Evolutionary conservation across 2,329 filamentous ascomycete species (phyloP).

Genomic region (Aspergillus ruber): DNA sequence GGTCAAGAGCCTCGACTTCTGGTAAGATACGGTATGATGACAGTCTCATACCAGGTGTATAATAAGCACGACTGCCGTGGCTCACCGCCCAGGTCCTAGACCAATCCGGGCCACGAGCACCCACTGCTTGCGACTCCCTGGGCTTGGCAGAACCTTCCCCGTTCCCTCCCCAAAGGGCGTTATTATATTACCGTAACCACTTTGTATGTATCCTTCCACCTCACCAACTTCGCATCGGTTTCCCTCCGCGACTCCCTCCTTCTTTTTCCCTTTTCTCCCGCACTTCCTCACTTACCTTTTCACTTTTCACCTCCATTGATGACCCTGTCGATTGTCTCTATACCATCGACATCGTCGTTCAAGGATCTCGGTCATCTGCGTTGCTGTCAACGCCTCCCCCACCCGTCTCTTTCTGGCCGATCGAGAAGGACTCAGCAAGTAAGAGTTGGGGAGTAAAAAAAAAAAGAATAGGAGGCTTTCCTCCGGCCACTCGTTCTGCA

Average conservation of each 20-base stretch:
- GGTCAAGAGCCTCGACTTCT: too few relatives aligned
- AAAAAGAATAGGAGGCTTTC: slow-evolving; percentile 33
- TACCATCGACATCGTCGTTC: slow-evolving; percentile 20
- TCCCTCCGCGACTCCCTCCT: slow-evolving; percentile 3
- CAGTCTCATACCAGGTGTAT: slow-evolving; percentile 9
- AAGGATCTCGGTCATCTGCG: slow-evolving; percentile 17
- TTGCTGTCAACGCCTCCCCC: slow-evolving; percentile 20
- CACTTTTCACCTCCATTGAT: slow-evolving; percentile 19
- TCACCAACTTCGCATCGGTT: background rate
- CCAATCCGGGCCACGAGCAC: slow-evolving; percentile 12
- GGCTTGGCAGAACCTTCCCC: slow-evolving; percentile 28
- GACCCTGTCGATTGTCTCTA: slow-evolving; percentile 17
- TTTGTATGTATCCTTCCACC: slow-evolving; percentile 5
- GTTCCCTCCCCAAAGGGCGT: slow-evolving; percentile 19
- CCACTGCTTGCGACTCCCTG: slow-evolving; percentile 29
- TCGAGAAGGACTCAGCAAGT: slow-evolving; percentile 15
- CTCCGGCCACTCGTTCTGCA: slow-evolving; percentile 37
- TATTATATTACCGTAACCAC: too few relatives aligned
- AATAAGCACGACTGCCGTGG: slow-evolving; percentile 13
- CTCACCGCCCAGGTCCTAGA: background rate
- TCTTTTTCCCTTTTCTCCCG: slow-evolving; percentile 15
- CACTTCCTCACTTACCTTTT: background rate
- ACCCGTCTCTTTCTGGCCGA: slow-evolving; percentile 26
- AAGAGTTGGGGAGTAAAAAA: slow-evolving; percentile 22
- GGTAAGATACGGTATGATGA: background rate